phyloP scores from a whole-genome alignment of 371 early-diverging fungal genomes.

The Cokeromyces recurvatus region DNA sequence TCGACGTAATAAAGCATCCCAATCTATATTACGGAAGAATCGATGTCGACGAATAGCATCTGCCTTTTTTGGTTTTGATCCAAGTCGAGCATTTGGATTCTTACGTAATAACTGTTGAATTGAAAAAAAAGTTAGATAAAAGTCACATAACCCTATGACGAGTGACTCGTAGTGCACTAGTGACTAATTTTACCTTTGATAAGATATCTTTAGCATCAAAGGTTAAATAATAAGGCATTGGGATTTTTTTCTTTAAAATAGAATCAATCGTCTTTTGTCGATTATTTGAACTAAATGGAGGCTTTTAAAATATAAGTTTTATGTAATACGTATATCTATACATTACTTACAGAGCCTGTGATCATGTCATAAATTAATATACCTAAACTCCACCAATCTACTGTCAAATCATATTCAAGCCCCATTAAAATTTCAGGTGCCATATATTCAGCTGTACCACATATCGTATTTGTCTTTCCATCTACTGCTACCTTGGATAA shows the following conservation, averaged over 20 bases:
- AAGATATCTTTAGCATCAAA: conserved; percentile 61
- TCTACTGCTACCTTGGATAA: conserved; percentile 79
- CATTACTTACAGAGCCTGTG: conserved; percentile 56
- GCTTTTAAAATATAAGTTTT: conserved; percentile 19
- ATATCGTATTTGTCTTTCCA: conserved; percentile 68
- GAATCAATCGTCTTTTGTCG: conserved; percentile 75
- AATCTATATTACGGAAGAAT: conserved; percentile 86
- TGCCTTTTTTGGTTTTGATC: conserved; percentile 65
- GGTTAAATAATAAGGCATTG: conserved; percentile 68
- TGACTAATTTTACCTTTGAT: conserved; percentile 22
- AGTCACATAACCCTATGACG: too few species aligned
- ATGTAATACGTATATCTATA: background rate
- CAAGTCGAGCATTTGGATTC: conserved; percentile 66
- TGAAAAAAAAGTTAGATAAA: too few species aligned
- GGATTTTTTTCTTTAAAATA: conserved; percentile 70
- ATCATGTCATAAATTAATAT: conserved; percentile 89
- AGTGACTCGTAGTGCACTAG: background rate
- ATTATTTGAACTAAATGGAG: conserved; percentile 76
- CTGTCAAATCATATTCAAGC: conserved; percentile 78
- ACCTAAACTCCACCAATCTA: conserved; percentile 96
- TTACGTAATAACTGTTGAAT: conserved; percentile 60
- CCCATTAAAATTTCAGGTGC: conserved; percentile 84
- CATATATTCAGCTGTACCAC: conserved; percentile 90
- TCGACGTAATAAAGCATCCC: conserved; percentile 61
- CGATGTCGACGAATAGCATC: conserved; percentile 79